Base-by-base conservation (phyloP, 495 filamentous ascomycete species). In the Pseudoneurospora amorphoporcata region DNA sequence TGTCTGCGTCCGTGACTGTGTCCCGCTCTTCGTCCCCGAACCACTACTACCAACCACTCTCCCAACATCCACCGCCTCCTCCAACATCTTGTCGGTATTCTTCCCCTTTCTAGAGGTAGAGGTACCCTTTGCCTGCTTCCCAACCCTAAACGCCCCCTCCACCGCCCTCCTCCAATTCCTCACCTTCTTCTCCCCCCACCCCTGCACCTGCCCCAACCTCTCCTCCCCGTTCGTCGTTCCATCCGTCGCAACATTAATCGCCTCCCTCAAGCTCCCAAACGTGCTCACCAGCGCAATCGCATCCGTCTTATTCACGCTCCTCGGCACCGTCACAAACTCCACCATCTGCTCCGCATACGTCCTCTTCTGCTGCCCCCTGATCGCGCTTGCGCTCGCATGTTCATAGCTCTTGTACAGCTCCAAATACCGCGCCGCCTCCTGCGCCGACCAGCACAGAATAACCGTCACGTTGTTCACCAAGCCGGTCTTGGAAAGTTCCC, bases 141-240 rank as follows among this genome's bases (percentile, higher is more conserved):
- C 87, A 10, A 91, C 88, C 73, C 92, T 82, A 76, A 98, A 98
- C 8, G 91, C 92, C 82, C 96, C 94, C 69, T 92, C 84, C 8
- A 98, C 93, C 4, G 90, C 90, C 69, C 81, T 86, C 77, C 88
- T 91, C 93, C 95, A 98, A 70, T 87, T 86, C 77, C 90, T 88
- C 8, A 97, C 93, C 80, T 98, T 99, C 83, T 91, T 95, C 83
- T 97, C 92, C 19, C 95, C 95, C 94, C 94, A 98, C 10, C 95
- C 95, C 7, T 90, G 87, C 38, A 99, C 88, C 53, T 92, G 80
- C 38, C 88, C 86, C 61, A 98, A 84, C 80, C 96, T 91, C 76
- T 99, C 53, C 53, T 65, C 53, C 0, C 53, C 53, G 14, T 58
- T 32, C 47, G 47, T 19, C 47, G 35, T 37, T 8, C 39, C 39